Base-by-base conservation (phyloP, 2,329 filamentous ascomycete species). In the Diaporthe sp. region DNA sequence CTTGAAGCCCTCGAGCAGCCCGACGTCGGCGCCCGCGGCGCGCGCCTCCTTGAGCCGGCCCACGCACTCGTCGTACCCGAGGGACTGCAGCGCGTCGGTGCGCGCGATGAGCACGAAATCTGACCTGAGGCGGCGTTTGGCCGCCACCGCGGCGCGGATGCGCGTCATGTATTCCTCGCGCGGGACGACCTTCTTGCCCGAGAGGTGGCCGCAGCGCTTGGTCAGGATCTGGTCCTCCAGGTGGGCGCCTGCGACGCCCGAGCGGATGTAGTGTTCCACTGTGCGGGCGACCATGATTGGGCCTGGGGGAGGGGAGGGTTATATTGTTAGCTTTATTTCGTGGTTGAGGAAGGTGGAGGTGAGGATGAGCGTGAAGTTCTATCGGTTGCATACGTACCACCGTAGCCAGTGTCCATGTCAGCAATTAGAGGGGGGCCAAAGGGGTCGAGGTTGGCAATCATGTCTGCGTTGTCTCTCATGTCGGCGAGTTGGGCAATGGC, bases 31-130 rank as follows among this genome's bases (percentile, higher is more conserved):
- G 31, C 90, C 89, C 15, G 85, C 85, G 9, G 84, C 83, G 4
- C 86, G 82, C 0, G 89, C 89, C 3, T 81, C 83, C 75, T 81
- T 81, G 42, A 91, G 80, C 1, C 89, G 83, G 13, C 79, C 80
- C 22, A 90, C 78, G 1, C 88, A 86, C 77, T 88, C 88, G 5
- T 88, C 87, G 79, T 88, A 91, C 0, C 89, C 89, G 3, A 84
- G 82, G 4, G 84, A 84, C 75, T 89, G 88, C 31, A 89, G 81
- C 1, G 90, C 87, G 78, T 91, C 90, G 2, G 90, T 91, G 37
- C 90, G 85, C 13, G 89, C 89, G 74, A 92, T 91, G 72, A 92
- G 86, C n/a, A 92, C 85, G 71, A 91, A 90, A 75, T 91, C 89
- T 82, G 83, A 60, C 85, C 80, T 57, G 85, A 82, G 51, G 84